Percentiles rank a stretch among this genome's conserved stretches.
These are phyloP conservation scores for Endothia cerciana DNA, from an alignment of 2,329 filamentous ascomycete genomes.

Conservation along the genomic window DNA sequence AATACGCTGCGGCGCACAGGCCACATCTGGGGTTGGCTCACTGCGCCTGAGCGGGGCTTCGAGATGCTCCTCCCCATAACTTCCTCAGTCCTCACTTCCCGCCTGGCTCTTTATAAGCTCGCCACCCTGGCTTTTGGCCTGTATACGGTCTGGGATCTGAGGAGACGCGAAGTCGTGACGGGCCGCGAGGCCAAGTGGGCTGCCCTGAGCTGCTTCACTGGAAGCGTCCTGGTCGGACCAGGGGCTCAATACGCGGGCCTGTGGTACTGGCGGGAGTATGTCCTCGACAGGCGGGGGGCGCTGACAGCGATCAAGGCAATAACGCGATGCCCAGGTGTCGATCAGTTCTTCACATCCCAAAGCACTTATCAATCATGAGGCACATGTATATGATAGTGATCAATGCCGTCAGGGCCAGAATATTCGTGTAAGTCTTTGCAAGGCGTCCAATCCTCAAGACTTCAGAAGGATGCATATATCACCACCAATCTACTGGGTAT, in stretches of 20 bases:
- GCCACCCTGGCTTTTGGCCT: constrained; percentile 22
- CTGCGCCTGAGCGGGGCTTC: background rate
- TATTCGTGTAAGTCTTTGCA: too few relatives aligned
- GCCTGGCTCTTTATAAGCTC: constrained; percentile 8
- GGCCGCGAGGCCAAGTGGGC: constrained; percentile 12
- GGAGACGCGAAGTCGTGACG: constrained; percentile 14
- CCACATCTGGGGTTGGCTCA: background rate
- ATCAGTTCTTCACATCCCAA: background rate
- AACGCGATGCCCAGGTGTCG: background rate
- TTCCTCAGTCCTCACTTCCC: background rate
- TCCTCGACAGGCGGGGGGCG: background rate
- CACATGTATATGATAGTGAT: background rate
- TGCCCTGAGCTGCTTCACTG: constrained; percentile 2
- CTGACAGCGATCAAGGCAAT: background rate
- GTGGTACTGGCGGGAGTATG: constrained; percentile 26
- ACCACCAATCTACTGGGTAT: too few relatives aligned
- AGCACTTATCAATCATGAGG: background rate
- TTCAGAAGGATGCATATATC: too few relatives aligned
- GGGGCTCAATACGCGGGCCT: constrained; percentile 23
- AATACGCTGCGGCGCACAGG: background rate
- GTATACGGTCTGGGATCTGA: constrained; percentile 22
- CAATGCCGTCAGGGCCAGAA: background rate
- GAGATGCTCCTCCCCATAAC: background rate
- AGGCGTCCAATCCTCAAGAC: too few relatives aligned
- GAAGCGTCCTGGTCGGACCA: constrained; percentile 12